Evolutionary conservation across 768 basidiomycete species (phyloP).

Genomic region (Tulasnella sp.): DNA sequence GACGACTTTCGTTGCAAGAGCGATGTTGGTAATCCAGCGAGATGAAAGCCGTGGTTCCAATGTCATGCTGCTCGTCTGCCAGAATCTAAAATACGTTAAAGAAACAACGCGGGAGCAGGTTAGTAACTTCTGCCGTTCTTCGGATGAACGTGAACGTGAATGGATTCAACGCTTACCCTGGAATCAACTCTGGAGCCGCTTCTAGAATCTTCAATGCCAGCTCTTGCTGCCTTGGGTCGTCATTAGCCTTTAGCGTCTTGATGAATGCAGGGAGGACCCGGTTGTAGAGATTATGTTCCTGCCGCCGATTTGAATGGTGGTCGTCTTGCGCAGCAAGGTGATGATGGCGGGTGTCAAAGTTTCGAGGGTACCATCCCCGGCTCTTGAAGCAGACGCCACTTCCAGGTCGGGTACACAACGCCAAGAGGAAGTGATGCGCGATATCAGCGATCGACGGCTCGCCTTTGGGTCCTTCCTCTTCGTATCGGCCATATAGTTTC

Average conservation of each 20-base stretch:
- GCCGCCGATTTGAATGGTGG: slow-evolving; percentile 39
- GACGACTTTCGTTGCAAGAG: slow-evolving; percentile 74
- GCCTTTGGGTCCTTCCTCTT: slow-evolving; percentile 47
- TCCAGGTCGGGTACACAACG: slow-evolving; percentile 76
- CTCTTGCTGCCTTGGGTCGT: slow-evolving; percentile 81
- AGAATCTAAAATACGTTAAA: slow-evolving; percentile 51
- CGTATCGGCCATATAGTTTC: slow-evolving; percentile 66
- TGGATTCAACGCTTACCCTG: slow-evolving; percentile 51
- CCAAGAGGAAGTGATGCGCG: slow-evolving; percentile 81
- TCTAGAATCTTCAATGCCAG: slow-evolving; percentile 73
- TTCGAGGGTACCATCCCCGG: slow-evolving; percentile 85
- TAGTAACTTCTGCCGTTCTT: slow-evolving; percentile 28
- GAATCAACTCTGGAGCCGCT: slow-evolving; percentile 82
- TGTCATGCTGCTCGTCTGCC: slow-evolving; percentile 63
- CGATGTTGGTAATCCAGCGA: slow-evolving; percentile 87
- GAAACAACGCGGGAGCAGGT: not conserved
- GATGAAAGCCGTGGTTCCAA: slow-evolving; percentile 84
- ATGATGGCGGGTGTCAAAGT: slow-evolving; percentile 34
- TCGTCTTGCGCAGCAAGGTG: slow-evolving; percentile 35
- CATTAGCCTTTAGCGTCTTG: slow-evolving; percentile 76
- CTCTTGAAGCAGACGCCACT: slow-evolving; percentile 84
- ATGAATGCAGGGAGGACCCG: slow-evolving; percentile 76
- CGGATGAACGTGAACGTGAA: no score
- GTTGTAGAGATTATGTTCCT: slow-evolving; percentile 61
- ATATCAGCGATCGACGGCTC: slow-evolving; percentile 71